phyloP scores from a whole-genome alignment of 2,329 filamentous ascomycete genomes.

The Metarhizium sp. region DNA sequence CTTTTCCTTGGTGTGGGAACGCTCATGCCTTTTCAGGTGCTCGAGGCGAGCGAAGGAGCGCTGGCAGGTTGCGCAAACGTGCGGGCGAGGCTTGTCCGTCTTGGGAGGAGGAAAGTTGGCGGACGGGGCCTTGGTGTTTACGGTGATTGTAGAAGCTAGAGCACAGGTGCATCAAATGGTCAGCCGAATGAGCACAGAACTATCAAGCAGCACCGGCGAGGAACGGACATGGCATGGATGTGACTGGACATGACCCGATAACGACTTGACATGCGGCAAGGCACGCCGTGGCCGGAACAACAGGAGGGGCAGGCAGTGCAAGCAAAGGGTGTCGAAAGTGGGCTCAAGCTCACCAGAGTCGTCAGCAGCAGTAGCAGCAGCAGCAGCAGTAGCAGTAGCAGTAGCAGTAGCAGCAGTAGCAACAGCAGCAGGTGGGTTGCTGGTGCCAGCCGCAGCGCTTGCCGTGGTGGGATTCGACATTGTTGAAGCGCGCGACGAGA shows the following conservation, averaged over 20 bases:
- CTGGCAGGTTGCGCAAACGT: conserved; percentile 84
- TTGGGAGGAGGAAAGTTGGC: conserved; percentile 69
- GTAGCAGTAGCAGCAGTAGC: conserved; percentile 19
- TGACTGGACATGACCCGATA: not conserved
- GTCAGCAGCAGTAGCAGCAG: conserved; percentile 23
- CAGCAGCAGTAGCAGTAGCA: conserved; percentile 16
- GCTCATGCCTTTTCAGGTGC: conserved; percentile 93
- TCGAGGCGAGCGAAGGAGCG: conserved; percentile 91
- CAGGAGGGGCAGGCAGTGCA: conserved; percentile 23
- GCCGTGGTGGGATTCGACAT: conserved; percentile 26
- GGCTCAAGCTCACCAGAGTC: conserved; percentile 29
- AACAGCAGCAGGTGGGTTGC: conserved; percentile 10
- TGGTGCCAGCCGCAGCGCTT: conserved; percentile 17
- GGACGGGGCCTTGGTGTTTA: conserved; percentile 34
- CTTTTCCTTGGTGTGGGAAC: conserved; percentile 98
- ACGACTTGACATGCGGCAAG: not conserved
- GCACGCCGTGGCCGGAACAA: conserved; percentile 11
- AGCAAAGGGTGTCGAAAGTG: conserved; percentile 1
- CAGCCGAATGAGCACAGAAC: conserved; percentile 13
- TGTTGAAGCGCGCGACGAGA: conserved; percentile 21
- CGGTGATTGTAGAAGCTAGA: conserved; percentile 40
- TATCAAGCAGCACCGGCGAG: not conserved
- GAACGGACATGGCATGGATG: not conserved
- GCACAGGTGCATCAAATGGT: conserved; percentile 11
- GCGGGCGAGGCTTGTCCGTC: conserved; percentile 93